A percentile compares a stretch with the other conserved stretches of the same genome.
These are phyloP conservation scores for Taphrina communis DNA, from an alignment of 1,139 yeast species.

Conservation along the genomic window DNA sequence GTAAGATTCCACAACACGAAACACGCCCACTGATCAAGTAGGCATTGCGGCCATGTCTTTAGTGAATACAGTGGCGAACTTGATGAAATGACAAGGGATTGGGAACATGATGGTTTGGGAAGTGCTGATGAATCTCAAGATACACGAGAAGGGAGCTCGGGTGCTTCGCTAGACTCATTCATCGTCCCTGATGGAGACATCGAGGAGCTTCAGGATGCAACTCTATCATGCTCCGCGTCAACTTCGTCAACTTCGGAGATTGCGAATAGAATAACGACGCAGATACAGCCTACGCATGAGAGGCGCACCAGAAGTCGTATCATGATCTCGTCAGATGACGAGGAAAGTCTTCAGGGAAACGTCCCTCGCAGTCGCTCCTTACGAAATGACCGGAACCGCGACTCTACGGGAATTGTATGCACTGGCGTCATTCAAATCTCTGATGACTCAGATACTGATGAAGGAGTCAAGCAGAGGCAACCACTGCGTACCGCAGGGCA, in stretches of 20 bases:
- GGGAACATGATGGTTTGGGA: neutral
- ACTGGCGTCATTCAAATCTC: neutral
- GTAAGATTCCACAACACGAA: neutral
- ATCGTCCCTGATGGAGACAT: constrained; percentile 8
- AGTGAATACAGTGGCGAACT: neutral
- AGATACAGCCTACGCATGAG: neutral
- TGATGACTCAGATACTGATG: neutral
- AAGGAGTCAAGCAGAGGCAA: neutral
- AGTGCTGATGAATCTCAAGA: constrained; percentile 23
- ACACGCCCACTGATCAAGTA: neutral
- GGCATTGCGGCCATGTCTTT: constrained; percentile 35
- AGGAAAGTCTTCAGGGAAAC: neutral
- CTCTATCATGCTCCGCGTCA: neutral
- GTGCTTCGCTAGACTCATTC: constrained; percentile 1
- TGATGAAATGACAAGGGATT: neutral
- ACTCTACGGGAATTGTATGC: neutral
- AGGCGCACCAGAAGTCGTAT: neutral
- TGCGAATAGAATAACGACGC: neutral
- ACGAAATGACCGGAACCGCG: neutral
- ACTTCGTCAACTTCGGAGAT: neutral
- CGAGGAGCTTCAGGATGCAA: neutral
- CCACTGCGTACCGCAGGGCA: neutral
- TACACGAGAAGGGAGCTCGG: neutral
- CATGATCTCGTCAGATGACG: constrained; percentile 15
- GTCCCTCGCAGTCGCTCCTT: neutral